These are phyloP conservation scores for Ottelia alismoides DNA, from an alignment of 106 monocot species.

Conservation along the genomic window DNA sequence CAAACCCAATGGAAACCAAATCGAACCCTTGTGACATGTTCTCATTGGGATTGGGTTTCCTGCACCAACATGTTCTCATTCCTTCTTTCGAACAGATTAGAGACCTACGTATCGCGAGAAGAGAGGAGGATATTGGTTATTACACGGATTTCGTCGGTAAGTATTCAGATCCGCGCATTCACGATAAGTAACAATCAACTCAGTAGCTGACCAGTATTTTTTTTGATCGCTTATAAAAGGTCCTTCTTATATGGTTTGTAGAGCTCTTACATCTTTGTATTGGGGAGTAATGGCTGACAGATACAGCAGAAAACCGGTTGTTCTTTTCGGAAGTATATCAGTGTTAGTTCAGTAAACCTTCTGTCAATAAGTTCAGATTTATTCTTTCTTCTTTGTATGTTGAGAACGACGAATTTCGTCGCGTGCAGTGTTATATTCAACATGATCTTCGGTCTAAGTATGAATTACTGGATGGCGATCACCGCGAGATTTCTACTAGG, in stretches of 20 bases:
- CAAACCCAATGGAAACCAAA: too few species aligned
- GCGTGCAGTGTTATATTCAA: slow-evolving; percentile 11
- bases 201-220: neutral
- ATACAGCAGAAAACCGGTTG: slow-evolving; percentile 19
- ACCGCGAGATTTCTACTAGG: slow-evolving; percentile 8
- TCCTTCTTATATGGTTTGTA: slow-evolving; percentile 11
- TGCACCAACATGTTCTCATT: neutral
- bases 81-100: slow-evolving; percentile 13
- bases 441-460: slow-evolving; percentile 14
- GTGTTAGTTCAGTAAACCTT: slow-evolving; percentile 6
- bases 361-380: neutral
- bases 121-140: slow-evolving; percentile 33
- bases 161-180: neutral
- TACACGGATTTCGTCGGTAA: slow-evolving; percentile 41
- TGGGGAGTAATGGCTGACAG: slow-evolving; percentile 18
- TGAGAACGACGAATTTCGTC: neutral
- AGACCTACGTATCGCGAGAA: slow-evolving; percentile 28
- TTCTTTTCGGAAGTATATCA: slow-evolving; percentile 11
- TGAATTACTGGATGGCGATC: slow-evolving; percentile 17
- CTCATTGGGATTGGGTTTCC: too few species aligned
- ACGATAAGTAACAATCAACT: neutral
- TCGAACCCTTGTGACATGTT: too few species aligned
- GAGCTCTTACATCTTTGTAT: slow-evolving; percentile 10
- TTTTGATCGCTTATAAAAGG: slow-evolving; percentile 4
- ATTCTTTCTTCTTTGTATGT: neutral